Evolutionary conservation across 2,329 filamentous ascomycete genomes (phyloP), one percentile per base, ranked within the genome.

Genomic region (Neonectria ditissima): DNA sequence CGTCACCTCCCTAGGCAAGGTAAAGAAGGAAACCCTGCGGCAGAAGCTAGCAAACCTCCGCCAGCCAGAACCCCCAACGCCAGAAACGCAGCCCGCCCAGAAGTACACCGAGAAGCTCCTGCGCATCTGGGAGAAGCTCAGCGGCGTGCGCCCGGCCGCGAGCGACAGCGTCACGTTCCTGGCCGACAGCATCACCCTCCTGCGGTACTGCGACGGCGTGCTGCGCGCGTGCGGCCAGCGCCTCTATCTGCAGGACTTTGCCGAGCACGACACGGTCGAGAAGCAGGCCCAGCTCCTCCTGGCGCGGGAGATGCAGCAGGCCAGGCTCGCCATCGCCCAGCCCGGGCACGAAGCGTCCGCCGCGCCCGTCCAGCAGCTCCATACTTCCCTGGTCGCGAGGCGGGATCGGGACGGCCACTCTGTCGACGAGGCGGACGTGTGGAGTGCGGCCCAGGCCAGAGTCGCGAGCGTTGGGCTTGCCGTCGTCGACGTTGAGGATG

Each of bases 1-100:
- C 0, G 71, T 73, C 24, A 84, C 82, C 2, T 73, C 79, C 1
- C 77, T 82, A 11, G 81, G 82, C 2, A 84, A 85, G 62, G 75
- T 82, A 5, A 79, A 79, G 62, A 83, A 82, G 57, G 75, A 77
- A 1, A 67, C 79, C 9, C 68, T 84, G 24, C 76, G 64, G 28
- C 50, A 62, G 3, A 44, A 53, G 8, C 67, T 80, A 2, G 16
- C 67, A 5, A 56, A 67, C 3, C 52, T 74, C n/a, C 51, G 60
- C 9, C 52, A 64, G 24, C 9, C 50, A 0, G 26, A 30, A 18
- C 16, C 43, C 7, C 37, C 16, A 5, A 55, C 20, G 2, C 20
- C 48, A 14, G 39, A 20, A 3, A 28, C 6, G 20, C 62, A 28
- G 22, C 61, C 34, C n/a, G 45, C 18, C 39, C 59, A 11, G 4